These are phyloP conservation scores for Malus fusca DNA, from an alignment of 306 rosid genomes.

Conservation along the genomic window DNA sequence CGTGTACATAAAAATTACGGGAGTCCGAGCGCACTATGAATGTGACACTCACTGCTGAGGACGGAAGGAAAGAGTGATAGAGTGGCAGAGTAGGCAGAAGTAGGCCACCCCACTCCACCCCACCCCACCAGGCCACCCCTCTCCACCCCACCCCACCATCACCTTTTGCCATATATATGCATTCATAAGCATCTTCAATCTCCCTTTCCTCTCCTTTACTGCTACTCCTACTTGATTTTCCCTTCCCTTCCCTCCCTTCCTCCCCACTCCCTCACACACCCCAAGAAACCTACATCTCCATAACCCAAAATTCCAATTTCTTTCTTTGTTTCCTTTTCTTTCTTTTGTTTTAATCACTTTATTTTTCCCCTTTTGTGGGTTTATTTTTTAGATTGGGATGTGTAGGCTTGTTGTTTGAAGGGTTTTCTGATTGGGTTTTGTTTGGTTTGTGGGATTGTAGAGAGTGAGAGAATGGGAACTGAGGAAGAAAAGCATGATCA, in stretches of 20 bases:
- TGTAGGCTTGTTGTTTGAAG: background rate
- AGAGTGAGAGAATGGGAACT: conserved; percentile 32
- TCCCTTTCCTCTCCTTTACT: background rate
- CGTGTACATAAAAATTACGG: background rate
- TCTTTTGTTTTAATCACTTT: background rate
- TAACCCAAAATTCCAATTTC: background rate
- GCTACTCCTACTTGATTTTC: background rate
- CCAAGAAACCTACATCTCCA: background rate
- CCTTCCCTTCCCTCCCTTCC: background rate
- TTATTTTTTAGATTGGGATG: background rate
- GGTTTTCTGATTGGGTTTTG: conserved; percentile 8
- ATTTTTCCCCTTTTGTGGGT: background rate
- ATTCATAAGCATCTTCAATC: background rate
- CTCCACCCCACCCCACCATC: background rate
- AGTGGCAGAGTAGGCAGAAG: background rate
- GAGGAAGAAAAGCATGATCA: conserved; percentile 31
- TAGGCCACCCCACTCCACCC: background rate
- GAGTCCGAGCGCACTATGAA: background rate
- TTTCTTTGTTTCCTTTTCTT: background rate
- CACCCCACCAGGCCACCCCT: background rate
- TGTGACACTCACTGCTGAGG: background rate
- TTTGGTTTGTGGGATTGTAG: conserved; percentile 14
- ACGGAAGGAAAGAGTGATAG: background rate
- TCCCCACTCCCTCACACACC: background rate
- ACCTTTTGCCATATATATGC: background rate